Base-by-base conservation (phyloP, 331 rosid species). In the Quercus phellos region DNA sequence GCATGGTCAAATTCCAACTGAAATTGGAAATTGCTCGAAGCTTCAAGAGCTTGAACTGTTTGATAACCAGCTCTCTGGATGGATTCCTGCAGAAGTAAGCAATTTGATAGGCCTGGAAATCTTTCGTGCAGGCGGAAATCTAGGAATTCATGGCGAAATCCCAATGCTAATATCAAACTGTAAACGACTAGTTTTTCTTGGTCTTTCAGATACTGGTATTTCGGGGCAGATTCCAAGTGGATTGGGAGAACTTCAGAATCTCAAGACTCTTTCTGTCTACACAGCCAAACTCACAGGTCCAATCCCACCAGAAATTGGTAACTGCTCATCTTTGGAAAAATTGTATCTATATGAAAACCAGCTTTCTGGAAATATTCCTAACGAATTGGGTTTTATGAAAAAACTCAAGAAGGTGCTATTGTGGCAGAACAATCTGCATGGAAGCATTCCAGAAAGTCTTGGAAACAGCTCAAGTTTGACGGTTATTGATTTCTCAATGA, bases 291-390 rank as follows among this genome's bases (percentile, higher is more conserved):
- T 94, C 74, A 76, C 88, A 35, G 99, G 99, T 54, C 71, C 81
- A 74, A 92, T 94, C 80, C 97, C 99, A 53, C 81, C 88, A 56
- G 97, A 88, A 80, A 87, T 94, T 71, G 91, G 85, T 9, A 90
- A 94, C 53, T 94, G 99, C 51, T 84, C 94, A 73, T 55, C 90
- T 66, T 82, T 94, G 79, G 94, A 91, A 76, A 83, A 88, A 72
- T 81, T 94, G 90, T 94, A 88, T 90, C 88, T 94, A 19, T 92
- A 94, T 81, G 96, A 86, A 70, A 94, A 94, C 83, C 89, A 90
- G 75, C 89, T 94, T 77, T 87, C 92, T 59, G 99, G 99, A 43
- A 80, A 59, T 34, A 86, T 94, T 78, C 99, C 97, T 50, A 77
- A 67, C 18, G 96, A 90, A 72, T 61, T 94, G 72, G 92, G 99